Conservation (phyloP, 2,329 filamentous ascomycete genomes). For the Fusarium napiforme region DNA sequence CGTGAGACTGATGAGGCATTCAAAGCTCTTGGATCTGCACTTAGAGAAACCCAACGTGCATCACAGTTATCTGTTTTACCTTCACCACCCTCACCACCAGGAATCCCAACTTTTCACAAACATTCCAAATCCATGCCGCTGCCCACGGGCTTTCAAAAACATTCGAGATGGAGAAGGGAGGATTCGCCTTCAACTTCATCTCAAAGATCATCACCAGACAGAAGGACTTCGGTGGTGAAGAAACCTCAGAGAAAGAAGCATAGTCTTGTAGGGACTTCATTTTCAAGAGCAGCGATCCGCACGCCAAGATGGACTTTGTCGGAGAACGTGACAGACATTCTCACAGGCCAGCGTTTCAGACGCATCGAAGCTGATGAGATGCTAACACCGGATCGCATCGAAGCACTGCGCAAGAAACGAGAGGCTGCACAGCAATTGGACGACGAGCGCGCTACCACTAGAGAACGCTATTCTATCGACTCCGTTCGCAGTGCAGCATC, state of each 20-base stretch:
- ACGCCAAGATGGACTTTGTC: constrained; percentile 63
- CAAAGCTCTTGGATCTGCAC: constrained; percentile 55
- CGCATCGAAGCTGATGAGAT: constrained; percentile 69
- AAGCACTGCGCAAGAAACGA: constrained; percentile 55
- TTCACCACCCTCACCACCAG: constrained; percentile 30
- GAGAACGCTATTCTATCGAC: constrained; percentile 38
- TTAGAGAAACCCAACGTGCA: constrained; percentile 50
- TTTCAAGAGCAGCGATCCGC: constrained; percentile 32
- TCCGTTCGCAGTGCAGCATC: constrained; percentile 38
- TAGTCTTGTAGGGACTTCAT: constrained; percentile 13
- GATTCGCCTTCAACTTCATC: constrained; percentile 19
- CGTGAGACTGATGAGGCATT: constrained; percentile 63
- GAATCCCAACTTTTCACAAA: constrained; percentile 26
- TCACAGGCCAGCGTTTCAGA: constrained; percentile 65
- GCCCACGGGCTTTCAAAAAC: constrained; percentile 30
- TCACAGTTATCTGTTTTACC: constrained; percentile 31
- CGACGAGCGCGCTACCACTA: constrained; percentile 14
- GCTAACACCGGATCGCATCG: constrained; percentile 63
- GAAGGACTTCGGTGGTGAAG: constrained; percentile 53
- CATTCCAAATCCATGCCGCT: constrained; percentile 42
- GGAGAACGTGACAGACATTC: constrained; percentile 67
- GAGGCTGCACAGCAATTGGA: constrained; percentile 42
- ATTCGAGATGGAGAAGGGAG: constrained; percentile 25
- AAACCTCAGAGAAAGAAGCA: constrained; percentile 56
- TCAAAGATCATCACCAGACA: constrained; percentile 32